phyloP scores from a whole-genome alignment of 345 rosid species.

The Gossypium ekmanianum region DNA sequence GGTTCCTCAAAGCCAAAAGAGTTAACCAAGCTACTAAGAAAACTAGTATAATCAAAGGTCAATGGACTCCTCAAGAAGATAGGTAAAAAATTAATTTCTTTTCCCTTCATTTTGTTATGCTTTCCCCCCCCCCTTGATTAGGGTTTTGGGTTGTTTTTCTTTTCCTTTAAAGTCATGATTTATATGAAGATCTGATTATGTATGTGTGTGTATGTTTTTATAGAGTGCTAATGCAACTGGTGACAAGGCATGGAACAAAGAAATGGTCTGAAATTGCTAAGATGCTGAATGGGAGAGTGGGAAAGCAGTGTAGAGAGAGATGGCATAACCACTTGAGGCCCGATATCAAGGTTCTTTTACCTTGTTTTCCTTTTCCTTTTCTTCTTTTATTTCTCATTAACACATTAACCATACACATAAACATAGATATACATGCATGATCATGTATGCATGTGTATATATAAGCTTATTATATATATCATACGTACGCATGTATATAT shows the following conservation, averaged over 20 bases:
- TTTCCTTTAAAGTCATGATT: not conserved
- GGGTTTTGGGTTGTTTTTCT: not conserved
- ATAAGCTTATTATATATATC: not conserved
- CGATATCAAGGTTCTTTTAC: constrained; percentile 59
- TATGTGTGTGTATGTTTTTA: not conserved
- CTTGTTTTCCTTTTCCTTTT: not conserved
- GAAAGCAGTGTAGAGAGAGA: constrained; percentile 88
- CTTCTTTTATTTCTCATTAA: not conserved
- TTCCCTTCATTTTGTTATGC: not conserved
- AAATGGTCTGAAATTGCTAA: constrained; percentile 74
- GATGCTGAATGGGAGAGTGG: constrained; percentile 55
- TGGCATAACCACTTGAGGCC: constrained; percentile 90
- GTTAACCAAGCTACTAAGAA: constrained; percentile 24
- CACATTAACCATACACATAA: not conserved
- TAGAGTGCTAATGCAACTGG: constrained; percentile 51
- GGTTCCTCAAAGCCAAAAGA: constrained; percentile 21
- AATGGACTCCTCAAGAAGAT: constrained; percentile 67
- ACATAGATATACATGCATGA: not conserved
- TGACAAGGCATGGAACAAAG: constrained; percentile 45
- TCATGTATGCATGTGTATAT: not conserved
- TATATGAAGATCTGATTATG: constrained; percentile 5
- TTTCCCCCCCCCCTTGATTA: not conserved
- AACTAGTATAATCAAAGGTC: constrained; percentile 50
- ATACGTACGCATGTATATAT: not conserved
- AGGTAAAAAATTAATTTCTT: constrained; percentile 21